phyloP scores from a whole-genome alignment of 2,329 filamentous ascomycete genomes.

The Penicillium sclerotiorum region DNA sequence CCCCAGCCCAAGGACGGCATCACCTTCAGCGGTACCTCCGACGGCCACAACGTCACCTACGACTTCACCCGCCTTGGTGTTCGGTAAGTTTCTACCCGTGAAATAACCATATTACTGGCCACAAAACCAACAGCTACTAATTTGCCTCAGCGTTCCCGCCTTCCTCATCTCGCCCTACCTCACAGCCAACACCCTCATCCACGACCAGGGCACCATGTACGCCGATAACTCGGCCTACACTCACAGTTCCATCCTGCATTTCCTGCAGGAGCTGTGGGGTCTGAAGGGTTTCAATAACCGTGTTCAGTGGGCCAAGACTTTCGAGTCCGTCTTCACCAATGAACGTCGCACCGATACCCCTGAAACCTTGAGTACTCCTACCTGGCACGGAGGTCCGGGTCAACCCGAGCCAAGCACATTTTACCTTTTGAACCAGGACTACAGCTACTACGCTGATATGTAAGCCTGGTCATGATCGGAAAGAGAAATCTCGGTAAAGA shows the following conservation, averaged over 20 bases:
- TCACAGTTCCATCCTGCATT: conserved; percentile 44
- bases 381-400: conserved; percentile 38
- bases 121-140: not conserved
- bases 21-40: conserved; percentile 33
- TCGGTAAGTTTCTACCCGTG: conserved; percentile 21
- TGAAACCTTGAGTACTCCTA: conserved; percentile 34
- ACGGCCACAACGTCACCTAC: conserved; percentile 38
- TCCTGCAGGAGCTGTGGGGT: conserved; percentile 45
- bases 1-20: conserved; percentile 38
- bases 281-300: conserved; percentile 45
- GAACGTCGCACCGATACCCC: conserved; percentile 28
- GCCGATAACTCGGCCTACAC: conserved; percentile 42
- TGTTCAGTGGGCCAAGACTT: conserved; percentile 47
- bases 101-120: not conserved
- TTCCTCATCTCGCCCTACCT: conserved; percentile 42
- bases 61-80: conserved; percentile 44
- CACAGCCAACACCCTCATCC: conserved; percentile 38
- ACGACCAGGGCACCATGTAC: conserved; percentile 43
- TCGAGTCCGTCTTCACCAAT: conserved; percentile 38
- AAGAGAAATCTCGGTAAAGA: not conserved
- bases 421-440: conserved; percentile 36
- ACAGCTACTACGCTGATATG: conserved; percentile 27
- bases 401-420: conserved; percentile 38
- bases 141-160: conserved; percentile 34
- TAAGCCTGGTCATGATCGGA: not conserved